Base-by-base conservation (phyloP, 495 filamentous ascomycete species). In the Neurospora sp. region DNA sequence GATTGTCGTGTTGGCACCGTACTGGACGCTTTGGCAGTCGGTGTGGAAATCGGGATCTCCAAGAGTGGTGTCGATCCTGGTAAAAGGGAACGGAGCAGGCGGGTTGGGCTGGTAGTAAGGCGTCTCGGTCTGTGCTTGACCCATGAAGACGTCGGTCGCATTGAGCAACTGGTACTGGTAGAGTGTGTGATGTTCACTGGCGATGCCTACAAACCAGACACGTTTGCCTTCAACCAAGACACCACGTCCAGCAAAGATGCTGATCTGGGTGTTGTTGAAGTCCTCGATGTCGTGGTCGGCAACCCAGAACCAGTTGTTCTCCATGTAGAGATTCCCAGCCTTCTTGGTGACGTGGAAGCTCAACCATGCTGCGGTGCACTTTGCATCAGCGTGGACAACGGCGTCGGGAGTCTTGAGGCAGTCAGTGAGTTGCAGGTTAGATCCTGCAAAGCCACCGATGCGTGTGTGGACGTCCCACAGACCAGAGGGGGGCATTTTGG, bases 291-390 rank as follows among this genome's bases (percentile, higher is more conserved):
- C 94, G 82, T 98, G 94, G 78, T 97, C 95, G 1, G 94, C 89
- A 39, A 93, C 92, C 94, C 95, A 98, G 77, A 92, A 89, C 95
- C 95, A 98, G 74, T 87, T 89, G 81, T 98, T 97, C 82, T 97
- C 94, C 68, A 97, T 81, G 80, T 97, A 96, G 10, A 88, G 74
- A 18, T 90, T 87, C 0, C 53, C 53, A 0, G 88, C 92, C n/a
- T 86, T 84, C 68, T 87, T 79, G 3, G 93, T 94, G 59, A 97
- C 82, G 77, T 96, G 93, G 42, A 98, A 83, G 70, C 94, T 87
- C 82, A 94, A 86, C 84, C 94, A 94, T 3, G 91, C 88, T 9
- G 89, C 91, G 77, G 87, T 88, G 78, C 92, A 94, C 1, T 75
- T 78, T n/a, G 81, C 82, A 74, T 81, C 78, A 72, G 88, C 85